phyloP scores from a whole-genome alignment of 306 rosid genomes.

The Herpetospermum pedunculosum region DNA sequence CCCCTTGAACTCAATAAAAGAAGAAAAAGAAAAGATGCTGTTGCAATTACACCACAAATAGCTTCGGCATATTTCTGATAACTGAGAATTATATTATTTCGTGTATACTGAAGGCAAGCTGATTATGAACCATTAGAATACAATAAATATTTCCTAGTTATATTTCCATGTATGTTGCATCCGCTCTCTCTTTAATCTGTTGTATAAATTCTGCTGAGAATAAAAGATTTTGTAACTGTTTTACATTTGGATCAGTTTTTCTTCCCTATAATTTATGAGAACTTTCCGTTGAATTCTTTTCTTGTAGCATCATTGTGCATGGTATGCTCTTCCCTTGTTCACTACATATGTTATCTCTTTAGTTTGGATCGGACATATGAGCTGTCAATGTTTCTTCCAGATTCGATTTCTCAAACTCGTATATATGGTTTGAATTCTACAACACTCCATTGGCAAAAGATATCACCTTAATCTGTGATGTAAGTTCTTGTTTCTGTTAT shows the following conservation, averaged over 20 bases:
- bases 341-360: neutral
- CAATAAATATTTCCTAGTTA: neutral
- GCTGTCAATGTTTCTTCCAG: constrained; percentile 26
- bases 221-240: neutral
- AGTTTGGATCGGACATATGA: neutral
- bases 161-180: neutral
- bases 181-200: neutral
- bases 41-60: neutral
- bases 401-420: constrained; percentile 73
- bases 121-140: neutral
- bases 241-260: neutral
- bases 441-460: constrained; percentile 71
- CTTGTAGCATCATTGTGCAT: neutral
- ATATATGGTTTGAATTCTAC: constrained; percentile 83
- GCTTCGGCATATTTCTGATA: neutral
- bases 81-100: neutral
- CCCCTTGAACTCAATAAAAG: no score
- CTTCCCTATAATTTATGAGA: neutral
- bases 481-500: constrained; percentile 29
- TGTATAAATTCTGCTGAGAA: neutral
- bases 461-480: constrained; percentile 59
- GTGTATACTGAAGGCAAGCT: neutral
- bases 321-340: neutral
- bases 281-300: neutral
- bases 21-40: no score